These are phyloP conservation scores for Paecilomyces fulvus DNA, from an alignment of 2,329 filamentous ascomycete species.

Conservation along the genomic window DNA sequence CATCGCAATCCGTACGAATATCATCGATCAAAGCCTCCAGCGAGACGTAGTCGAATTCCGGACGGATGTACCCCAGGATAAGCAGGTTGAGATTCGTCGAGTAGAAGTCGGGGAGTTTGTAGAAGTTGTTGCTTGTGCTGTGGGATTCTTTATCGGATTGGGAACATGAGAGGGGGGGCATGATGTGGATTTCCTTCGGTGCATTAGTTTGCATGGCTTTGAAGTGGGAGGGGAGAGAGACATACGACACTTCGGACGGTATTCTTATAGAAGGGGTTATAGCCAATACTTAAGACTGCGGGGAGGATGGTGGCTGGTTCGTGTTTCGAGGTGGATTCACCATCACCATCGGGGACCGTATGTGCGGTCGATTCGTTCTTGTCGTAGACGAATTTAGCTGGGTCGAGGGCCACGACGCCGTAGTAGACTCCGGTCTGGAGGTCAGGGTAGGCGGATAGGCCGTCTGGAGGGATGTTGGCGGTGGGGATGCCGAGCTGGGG, in stretches of 20 bases:
- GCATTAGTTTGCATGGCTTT: neutral
- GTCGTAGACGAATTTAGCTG: conserved; percentile 21
- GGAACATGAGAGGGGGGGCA: conserved; percentile 58
- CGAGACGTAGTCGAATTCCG: conserved; percentile 79
- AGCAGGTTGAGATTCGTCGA: conserved; percentile 67
- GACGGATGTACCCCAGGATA: conserved; percentile 78
- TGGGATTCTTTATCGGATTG: conserved; percentile 18
- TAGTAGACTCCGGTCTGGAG: conserved; percentile 83
- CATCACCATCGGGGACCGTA: conserved; percentile 7
- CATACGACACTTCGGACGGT: conserved; percentile 63
- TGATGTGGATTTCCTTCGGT: conserved; percentile 67
- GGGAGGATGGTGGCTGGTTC: conserved; percentile 50
- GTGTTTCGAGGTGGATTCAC: conserved; percentile 4
- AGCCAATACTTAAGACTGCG: conserved; percentile 91
- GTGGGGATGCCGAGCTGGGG: conserved; percentile 84
- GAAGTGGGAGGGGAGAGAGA: conserved; percentile 7
- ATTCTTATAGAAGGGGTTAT: conserved; percentile 98
- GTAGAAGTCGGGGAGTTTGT: conserved; percentile 66
- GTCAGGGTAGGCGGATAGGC: conserved; percentile 54
- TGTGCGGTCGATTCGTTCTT: conserved; percentile 6
- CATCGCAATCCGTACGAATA: conserved; percentile 80
- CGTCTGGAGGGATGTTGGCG: conserved; percentile 68
- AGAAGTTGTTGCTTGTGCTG: conserved; percentile 14
- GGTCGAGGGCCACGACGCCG: conserved; percentile 71
- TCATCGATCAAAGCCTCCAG: conserved; percentile 79